Percentiles rank a stretch among this genome's conserved stretches.
Conservation (phyloP, 2,329 filamentous ascomycete genomes). For the Coniosporium tulheliwenetii region DNA sequence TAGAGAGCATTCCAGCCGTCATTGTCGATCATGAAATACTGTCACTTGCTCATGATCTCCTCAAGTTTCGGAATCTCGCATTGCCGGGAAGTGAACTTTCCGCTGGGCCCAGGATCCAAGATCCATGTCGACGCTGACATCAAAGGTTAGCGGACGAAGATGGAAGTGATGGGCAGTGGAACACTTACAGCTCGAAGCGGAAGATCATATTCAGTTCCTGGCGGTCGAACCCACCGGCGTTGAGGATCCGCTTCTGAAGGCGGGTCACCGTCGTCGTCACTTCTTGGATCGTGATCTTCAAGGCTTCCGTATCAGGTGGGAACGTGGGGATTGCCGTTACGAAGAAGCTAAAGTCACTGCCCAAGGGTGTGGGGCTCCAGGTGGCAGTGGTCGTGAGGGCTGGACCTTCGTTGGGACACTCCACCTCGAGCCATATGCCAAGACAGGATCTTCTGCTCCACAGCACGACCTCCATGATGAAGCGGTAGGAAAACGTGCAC, state of each 20-base stretch:
- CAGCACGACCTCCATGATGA: no score
- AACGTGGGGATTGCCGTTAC: no score
- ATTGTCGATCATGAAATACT: constrained; percentile 41
- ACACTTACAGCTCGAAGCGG: constrained; percentile 46
- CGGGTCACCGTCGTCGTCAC: constrained; percentile 5
- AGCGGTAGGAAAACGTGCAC: no score
- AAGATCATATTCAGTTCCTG: constrained; percentile 58
- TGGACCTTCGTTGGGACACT: no score
- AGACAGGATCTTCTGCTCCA: no score
- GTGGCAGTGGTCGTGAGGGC: no score
- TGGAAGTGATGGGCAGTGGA: background rate
- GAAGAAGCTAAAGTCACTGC: no score
- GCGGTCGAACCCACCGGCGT: constrained; percentile 38
- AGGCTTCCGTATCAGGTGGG: no score
- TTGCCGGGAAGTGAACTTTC: constrained; percentile 26
- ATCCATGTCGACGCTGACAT: constrained; percentile 32
- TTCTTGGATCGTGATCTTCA: no score
- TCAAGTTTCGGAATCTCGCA: constrained; percentile 39
- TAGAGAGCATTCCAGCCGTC: constrained; percentile 44
- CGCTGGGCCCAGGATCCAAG: constrained; percentile 28
- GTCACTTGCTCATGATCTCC: constrained; percentile 34
- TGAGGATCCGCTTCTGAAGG: constrained; percentile 33
- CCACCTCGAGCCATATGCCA: no score
- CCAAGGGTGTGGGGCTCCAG: no score
- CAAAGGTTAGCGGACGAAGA: no score